phyloP scores from a whole-genome alignment of 1,139 yeast species.

The Pichia cactophila region DNA sequence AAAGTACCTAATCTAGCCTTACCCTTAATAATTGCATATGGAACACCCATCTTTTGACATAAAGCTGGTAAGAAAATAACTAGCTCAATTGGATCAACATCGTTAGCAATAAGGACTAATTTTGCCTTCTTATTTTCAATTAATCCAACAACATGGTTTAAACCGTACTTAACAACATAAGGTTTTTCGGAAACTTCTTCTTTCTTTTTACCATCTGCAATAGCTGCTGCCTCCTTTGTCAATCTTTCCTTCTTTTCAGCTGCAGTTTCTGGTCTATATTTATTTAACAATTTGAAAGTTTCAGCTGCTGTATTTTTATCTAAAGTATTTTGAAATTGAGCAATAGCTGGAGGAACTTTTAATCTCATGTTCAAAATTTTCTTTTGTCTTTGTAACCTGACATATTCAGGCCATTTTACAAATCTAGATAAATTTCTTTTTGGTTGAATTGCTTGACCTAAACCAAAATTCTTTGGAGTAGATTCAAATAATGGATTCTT shows the following conservation, averaged over 20 bases:
- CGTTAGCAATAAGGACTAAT: slow-evolving; percentile 94
- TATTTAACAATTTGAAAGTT: slow-evolving; percentile 93
- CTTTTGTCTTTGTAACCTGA: slow-evolving; percentile 96
- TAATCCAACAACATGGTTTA: slow-evolving; percentile 95
- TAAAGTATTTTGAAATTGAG: slow-evolving; percentile 91
- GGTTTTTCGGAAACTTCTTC: slow-evolving; percentile 96
- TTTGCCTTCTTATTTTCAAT: slow-evolving; percentile 98
- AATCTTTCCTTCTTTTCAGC: slow-evolving; percentile 98
- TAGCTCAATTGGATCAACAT: slow-evolving; percentile 97
- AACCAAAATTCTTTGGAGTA: slow-evolving; percentile 90
- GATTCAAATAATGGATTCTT: slow-evolving; percentile 67
- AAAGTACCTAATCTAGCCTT: slow-evolving; percentile 97
- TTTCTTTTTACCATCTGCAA: slow-evolving; percentile 94
- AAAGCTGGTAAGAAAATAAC: slow-evolving; percentile 96
- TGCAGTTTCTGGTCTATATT: slow-evolving; percentile 96
- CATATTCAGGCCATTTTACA: slow-evolving; percentile 98
- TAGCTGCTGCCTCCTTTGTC: slow-evolving; percentile 97
- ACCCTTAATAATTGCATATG: slow-evolving; percentile 97
- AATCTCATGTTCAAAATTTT: slow-evolving; percentile 90
- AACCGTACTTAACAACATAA: slow-evolving; percentile 91
- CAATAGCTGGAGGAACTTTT: slow-evolving; percentile 97
- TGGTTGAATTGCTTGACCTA: slow-evolving; percentile 93
- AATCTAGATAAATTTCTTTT: slow-evolving; percentile 92
- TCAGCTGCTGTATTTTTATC: slow-evolving; percentile 98
- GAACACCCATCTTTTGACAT: slow-evolving; percentile 98